Conservation (phyloP, 1,139 yeast species). For the Geotrichum klebahnii region DNA sequence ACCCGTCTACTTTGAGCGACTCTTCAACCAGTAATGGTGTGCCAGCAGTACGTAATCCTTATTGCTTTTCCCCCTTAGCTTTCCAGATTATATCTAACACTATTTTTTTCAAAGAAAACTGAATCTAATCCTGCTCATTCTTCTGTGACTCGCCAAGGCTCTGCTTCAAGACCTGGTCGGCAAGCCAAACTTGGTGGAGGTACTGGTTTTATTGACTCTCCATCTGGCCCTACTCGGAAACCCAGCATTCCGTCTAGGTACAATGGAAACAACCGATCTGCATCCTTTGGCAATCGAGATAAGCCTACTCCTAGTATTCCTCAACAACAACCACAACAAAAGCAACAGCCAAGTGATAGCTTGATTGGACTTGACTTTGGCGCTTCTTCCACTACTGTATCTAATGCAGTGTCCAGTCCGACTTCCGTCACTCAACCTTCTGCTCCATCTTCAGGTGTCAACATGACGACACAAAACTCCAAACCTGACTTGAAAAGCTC, state of each 20-base stretch:
- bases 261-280: conserved; percentile 1
- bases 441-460: conserved; percentile 23
- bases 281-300: conserved; percentile 6
- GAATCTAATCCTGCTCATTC: no score
- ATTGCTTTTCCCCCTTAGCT: no score
- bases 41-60: no score
- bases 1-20: conserved; percentile 48
- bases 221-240: no score
- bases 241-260: conserved; percentile 4
- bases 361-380: conserved; percentile 22
- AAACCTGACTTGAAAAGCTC: conserved; percentile 84
- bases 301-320: conserved; percentile 14
- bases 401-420: conserved; percentile 22
- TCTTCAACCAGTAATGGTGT: no score
- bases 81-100: no score
- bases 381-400: conserved; percentile 8
- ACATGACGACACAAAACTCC: conserved; percentile 19
- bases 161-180: neutral
- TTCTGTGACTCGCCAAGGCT: conserved; percentile 17
- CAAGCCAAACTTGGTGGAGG: neutral
- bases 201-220: no score
- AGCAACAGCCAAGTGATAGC: conserved; percentile 15
- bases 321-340: neutral
- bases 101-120: no score
- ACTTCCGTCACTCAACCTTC: conserved; percentile 26